A percentile compares a stretch with the other conserved stretches of the same genome.
These are phyloP conservation scores for Nephelium lappaceum DNA, from an alignment of 345 rosid species.

Conservation along the genomic window DNA sequence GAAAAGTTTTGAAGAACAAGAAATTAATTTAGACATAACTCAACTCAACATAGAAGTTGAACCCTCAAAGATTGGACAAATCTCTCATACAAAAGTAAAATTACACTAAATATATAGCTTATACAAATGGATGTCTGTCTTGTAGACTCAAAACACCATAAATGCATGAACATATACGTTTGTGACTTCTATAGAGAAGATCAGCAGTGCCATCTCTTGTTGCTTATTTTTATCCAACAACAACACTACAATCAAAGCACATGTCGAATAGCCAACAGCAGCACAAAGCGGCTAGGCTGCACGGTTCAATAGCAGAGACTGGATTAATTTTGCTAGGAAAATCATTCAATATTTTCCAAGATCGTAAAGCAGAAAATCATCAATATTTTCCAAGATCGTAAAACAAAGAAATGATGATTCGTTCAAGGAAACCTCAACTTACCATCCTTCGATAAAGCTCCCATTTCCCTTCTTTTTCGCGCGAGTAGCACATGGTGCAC, in stretches of 20 bases:
- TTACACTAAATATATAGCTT: not conserved
- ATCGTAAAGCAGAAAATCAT: not conserved
- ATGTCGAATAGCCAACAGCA: slow-evolving; percentile 20
- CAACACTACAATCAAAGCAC: slow-evolving; percentile 12
- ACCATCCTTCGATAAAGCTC: slow-evolving; percentile 16
- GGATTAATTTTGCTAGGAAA: not conserved
- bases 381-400: not conserved
- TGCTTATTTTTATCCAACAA: not conserved
- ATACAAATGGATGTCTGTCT: not conserved
- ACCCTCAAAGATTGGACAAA: not conserved
- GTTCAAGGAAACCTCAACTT: not conserved
- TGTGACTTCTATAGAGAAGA: not conserved
- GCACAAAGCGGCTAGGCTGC: slow-evolving; percentile 20
- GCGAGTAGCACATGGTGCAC: not conserved
- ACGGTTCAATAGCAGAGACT: not conserved
- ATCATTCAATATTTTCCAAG: not conserved
- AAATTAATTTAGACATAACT: not conserved
- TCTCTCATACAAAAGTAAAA: not conserved
- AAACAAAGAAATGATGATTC: not conserved
- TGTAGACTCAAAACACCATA: not conserved
- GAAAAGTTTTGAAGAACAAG: not conserved
- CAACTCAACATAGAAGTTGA: not conserved
- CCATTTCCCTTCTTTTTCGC: slow-evolving; percentile 1
- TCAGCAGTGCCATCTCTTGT: not conserved
- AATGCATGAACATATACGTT: not conserved